Percentiles rank a stretch among this genome's conserved stretches.
phyloP scores from a whole-genome alignment of 2,329 filamentous ascomycete genomes.

The Pseudogymnoascus sp. region DNA sequence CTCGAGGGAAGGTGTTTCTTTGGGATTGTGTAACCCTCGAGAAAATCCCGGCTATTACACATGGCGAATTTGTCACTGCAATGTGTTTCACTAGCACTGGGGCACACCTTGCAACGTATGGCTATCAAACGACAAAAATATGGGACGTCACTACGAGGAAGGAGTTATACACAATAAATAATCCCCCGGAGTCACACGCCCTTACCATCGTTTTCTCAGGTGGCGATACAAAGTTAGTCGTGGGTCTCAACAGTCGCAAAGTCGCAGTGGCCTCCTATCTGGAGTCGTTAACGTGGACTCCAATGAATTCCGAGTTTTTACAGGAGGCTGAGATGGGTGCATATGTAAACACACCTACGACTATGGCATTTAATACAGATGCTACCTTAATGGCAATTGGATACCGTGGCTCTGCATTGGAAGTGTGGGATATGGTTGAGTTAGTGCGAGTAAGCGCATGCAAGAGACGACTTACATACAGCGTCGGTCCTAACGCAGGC shows the following conservation, averaged over 20 bases:
- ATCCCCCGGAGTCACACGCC: not conserved
- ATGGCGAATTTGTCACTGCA: not conserved
- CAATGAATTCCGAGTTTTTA: not conserved
- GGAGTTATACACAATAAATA: not conserved
- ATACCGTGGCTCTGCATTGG: not conserved
- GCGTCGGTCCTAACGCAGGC: not conserved
- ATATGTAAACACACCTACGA: not conserved
- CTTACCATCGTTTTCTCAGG: not conserved
- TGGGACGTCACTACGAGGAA: not conserved
- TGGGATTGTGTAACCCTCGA: not conserved
- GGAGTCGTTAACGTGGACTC: not conserved
- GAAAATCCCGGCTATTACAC: not conserved
- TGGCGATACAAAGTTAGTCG: not conserved
- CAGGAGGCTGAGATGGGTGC: not conserved
- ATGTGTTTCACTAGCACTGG: not conserved
- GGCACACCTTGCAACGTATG: not conserved
- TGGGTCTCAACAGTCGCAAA: not conserved
- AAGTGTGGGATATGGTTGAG: not conserved
- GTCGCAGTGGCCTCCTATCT: not conserved
- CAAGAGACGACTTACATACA: not conserved
- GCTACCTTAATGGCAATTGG: not conserved
- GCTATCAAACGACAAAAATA: not conserved
- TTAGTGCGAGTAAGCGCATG: constrained; percentile 6
- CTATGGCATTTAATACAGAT: constrained; percentile 1
- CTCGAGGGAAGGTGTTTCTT: not conserved